Evolutionary conservation across 2,329 filamentous ascomycete genomes (phyloP).

Genomic region (Lasiodiplodia sp.): DNA sequence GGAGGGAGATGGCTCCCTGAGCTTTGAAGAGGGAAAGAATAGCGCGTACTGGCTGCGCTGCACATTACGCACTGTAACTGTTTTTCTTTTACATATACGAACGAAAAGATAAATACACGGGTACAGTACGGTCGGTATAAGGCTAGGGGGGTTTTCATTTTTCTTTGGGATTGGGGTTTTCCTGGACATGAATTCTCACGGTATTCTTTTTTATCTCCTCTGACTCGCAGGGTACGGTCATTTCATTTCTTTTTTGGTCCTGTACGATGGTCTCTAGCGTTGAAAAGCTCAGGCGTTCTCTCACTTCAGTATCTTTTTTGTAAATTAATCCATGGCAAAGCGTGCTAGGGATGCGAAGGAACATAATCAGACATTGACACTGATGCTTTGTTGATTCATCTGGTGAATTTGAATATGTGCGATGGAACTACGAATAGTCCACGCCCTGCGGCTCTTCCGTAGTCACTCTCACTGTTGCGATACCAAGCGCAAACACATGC

Average conservation of each 20-base stretch:
- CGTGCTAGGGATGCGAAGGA: not conserved
- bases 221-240: slow-evolving; percentile 1
- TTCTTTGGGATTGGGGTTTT: not conserved
- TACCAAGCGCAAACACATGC: not conserved
- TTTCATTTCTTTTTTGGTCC: not conserved
- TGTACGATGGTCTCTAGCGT: not conserved
- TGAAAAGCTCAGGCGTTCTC: slow-evolving; percentile 2
- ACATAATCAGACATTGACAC: not conserved
- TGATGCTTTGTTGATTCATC: not conserved
- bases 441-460: not conserved
- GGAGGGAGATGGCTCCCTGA: slow-evolving; percentile 14
- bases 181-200: slow-evolving; percentile 7
- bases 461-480: not conserved
- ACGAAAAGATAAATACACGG: slow-evolving; percentile 17
- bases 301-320: not conserved
- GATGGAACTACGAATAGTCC: not conserved
- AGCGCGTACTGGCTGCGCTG: slow-evolving; percentile 19
- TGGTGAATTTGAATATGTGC: not conserved
- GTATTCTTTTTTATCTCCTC: not conserved
- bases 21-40: not conserved
- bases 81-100: not conserved
- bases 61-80: not conserved
- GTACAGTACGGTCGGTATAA: slow-evolving; percentile 7
- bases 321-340: slow-evolving; percentile 19
- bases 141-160: not conserved